phyloP scores from a whole-genome alignment of 2,329 filamentous ascomycete genomes.

The Aotearoamyces nothofagi region DNA sequence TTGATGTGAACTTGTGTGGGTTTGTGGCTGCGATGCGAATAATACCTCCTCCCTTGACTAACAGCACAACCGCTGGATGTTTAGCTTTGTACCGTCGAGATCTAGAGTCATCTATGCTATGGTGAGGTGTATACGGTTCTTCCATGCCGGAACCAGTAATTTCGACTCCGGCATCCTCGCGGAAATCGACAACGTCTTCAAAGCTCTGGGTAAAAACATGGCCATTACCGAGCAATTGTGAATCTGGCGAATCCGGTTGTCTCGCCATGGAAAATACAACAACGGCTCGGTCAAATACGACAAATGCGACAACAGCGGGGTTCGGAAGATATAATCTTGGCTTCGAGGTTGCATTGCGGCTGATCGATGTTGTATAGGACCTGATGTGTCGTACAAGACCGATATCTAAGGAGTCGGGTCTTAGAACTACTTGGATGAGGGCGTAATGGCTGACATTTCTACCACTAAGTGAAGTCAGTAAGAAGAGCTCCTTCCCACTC shows the following conservation, averaged over 20 bases:
- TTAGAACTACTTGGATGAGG: slow-evolving; percentile 56
- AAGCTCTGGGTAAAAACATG: slow-evolving; percentile 51
- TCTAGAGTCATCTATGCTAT: slow-evolving; percentile 29
- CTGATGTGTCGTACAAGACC: slow-evolving; percentile 54
- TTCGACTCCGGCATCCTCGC: slow-evolving; percentile 45
- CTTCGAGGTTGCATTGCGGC: slow-evolving; percentile 23
- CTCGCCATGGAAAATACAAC: slow-evolving; percentile 60
- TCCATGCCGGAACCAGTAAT: slow-evolving; percentile 50
- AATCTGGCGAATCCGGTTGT: slow-evolving; percentile 55
- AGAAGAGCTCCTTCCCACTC: slow-evolving; percentile 32
- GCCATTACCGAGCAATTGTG: slow-evolving; percentile 56
- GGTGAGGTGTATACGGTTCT: slow-evolving; percentile 29
- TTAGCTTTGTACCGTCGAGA: slow-evolving; percentile 39
- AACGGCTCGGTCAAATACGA: slow-evolving; percentile 66
- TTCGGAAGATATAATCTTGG: slow-evolving; percentile 65
- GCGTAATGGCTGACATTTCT: slow-evolving; percentile 47
- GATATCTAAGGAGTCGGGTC: slow-evolving; percentile 35
- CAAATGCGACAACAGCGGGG: slow-evolving; percentile 65
- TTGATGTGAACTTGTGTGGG: slow-evolving; percentile 42
- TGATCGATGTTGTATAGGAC: slow-evolving; percentile 40
- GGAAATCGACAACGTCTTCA: slow-evolving; percentile 77
- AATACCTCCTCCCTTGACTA: slow-evolving; percentile 47
- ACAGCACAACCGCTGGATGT: slow-evolving; percentile 43
- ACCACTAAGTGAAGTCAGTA: slow-evolving; percentile 42
- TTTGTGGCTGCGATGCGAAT: slow-evolving; percentile 44